Conservation (phyloP, 495 filamentous ascomycete genomes). For the Haplographium delicatum region DNA sequence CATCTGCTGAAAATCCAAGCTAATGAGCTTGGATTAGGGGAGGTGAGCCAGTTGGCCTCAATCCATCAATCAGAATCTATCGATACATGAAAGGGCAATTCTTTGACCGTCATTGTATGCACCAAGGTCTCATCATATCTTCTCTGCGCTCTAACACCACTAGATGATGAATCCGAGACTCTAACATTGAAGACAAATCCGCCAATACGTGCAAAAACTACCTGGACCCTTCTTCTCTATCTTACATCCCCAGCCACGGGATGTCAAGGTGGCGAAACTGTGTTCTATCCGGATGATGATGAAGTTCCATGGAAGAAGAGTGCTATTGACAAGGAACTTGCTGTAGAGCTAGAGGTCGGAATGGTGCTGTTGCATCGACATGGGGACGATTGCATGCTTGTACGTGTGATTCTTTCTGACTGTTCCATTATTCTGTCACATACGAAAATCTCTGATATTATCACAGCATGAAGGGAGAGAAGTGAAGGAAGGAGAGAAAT, state of each 20-base stretch:
- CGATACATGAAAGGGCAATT: conserved; percentile 85
- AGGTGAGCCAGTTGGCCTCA: conserved; percentile 78
- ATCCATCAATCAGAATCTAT: conserved; percentile 87
- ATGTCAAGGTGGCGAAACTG: conserved; percentile 78
- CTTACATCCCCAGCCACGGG: conserved; percentile 64
- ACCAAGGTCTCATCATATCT: conserved; percentile 1
- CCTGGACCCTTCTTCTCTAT: conserved; percentile 90
- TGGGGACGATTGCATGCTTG: conserved; percentile 77
- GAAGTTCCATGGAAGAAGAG: conserved; percentile 32
- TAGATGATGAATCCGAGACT: conserved; percentile 76
- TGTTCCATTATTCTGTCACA: neutral
- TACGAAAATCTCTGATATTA: conserved; percentile 22
- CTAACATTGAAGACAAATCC: conserved; percentile 50
- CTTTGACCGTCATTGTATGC: conserved; percentile 82
- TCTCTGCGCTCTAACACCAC: neutral
- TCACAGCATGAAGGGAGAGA: conserved; percentile 69
- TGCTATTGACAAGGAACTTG: conserved; percentile 51
- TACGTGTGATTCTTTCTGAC: conserved; percentile 9
- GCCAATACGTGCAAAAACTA: conserved; percentile 81
- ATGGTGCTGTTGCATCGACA: conserved; percentile 85
- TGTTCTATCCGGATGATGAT: conserved; percentile 71
- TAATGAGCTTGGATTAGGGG: conserved; percentile 56
- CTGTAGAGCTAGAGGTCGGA: conserved; percentile 69
- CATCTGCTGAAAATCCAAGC: neutral
- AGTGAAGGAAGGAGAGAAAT: conserved; percentile 80